Conservation (phyloP, 495 filamentous ascomycete genomes). For the Articulospora tetracladia region DNA sequence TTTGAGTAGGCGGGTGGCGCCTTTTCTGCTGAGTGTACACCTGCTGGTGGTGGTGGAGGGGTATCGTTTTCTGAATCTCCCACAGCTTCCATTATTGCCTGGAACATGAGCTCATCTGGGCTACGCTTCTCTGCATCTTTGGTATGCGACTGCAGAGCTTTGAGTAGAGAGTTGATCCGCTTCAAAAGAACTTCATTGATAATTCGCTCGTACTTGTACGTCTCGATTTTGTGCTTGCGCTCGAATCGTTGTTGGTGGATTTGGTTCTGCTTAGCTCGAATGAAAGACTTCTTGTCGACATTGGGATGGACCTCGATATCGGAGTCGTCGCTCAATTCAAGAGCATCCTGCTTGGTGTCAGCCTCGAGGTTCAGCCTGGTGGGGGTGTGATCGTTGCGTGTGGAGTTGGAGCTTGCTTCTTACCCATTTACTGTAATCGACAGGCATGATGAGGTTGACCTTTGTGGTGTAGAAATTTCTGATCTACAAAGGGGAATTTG, state of each 20-base stretch:
- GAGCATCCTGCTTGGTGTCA: conserved; percentile 56
- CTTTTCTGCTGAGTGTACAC: conserved; percentile 68
- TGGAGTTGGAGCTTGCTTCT: conserved; percentile 18
- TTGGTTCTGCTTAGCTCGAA: conserved; percentile 94
- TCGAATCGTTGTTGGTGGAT: conserved; percentile 86
- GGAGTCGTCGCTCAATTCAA: conserved; percentile 96
- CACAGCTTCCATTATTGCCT: conserved; percentile 71
- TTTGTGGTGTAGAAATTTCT: conserved; percentile 30
- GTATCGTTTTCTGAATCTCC: conserved; percentile 70
- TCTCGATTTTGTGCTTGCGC: conserved; percentile 83
- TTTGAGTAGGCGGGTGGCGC: conserved; percentile 84
- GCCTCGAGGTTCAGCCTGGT: conserved; percentile 21
- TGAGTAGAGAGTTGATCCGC: conserved; percentile 76
- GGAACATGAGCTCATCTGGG: conserved; percentile 80
- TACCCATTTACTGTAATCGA: conserved; percentile 96
- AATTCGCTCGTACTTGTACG: conserved; percentile 85
- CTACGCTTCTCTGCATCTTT: conserved; percentile 57
- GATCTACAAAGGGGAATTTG: neutral
- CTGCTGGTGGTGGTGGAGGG: conserved; percentile 66
- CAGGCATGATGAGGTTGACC: too few species aligned
- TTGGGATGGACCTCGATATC: conserved; percentile 99
- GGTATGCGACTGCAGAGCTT: conserved; percentile 62
- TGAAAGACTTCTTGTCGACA: conserved; percentile 97
- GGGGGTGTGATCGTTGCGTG: neutral
- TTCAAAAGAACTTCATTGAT: conserved; percentile 87